Evolutionary conservation across 768 basidiomycete genomes (phyloP), one percentile per base, ranked within the genome.

Genomic region (Phaeotremella fagi): DNA sequence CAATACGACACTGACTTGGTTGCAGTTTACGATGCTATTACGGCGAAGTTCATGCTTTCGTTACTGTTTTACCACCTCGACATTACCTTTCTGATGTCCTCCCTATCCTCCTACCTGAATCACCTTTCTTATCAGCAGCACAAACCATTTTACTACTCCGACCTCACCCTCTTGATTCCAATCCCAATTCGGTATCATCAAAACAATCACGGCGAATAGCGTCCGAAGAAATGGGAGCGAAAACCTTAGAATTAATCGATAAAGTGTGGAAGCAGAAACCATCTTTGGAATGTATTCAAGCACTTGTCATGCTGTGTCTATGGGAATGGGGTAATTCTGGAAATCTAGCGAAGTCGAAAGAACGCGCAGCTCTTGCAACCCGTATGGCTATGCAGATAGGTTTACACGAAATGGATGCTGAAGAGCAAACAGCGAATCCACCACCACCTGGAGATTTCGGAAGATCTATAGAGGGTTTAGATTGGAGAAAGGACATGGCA

Each of bases 1-100:
- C 0, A 33, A 25, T 3, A 29, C 24, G 4, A 28, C 15, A 4
- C 41, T 16, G 3, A 25, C 20, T 35, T 15, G 14, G 14, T 27
- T 45, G 0, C 36, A 72, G 71, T 12, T 55, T 72, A 22, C 46
- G 49, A 28, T 54, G 60, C 23, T 71, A 74, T 48, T 74, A 70
- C 52, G 60, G 61, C 41, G 72, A 74, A 31, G 62, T 72, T n/a
- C 72, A 74, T 51, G 68, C 68, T 4, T 74, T 66, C 58, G 57
- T 68, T n/a, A 56, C 70, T 3, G 61, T 74, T 28, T 64, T 74
- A 48, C 72, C 72, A 9, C 66, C 63, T 5, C 58, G 66, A 15
- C 46, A 59, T 18, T 60, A 62, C 44, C 46, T 63, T 31, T 33
- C 59, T 22, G 54, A 63, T 3, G 55, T 74, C 35, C 48, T 66